Base-by-base conservation (phyloP, 2,329 filamentous ascomycete genomes). In the Coleophoma eucalyptorum region DNA sequence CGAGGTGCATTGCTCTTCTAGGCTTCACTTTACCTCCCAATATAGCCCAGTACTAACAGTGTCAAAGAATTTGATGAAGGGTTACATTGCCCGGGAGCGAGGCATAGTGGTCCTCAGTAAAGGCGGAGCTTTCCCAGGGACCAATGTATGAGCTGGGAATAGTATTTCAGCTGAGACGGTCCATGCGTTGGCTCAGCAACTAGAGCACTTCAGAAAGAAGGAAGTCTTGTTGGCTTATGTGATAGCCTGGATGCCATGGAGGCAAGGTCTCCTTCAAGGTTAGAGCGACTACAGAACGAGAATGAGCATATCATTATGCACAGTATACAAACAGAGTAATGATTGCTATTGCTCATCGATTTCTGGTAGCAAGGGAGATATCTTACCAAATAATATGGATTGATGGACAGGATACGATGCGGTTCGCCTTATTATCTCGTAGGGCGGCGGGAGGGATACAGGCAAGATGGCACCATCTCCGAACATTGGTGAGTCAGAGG, bases 81-180 rank as follows among this genome's bases (percentile, higher is more conserved):
- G 95, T 38, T 99, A 99, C 70, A 99, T 99, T 59, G 87, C 93
- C 32, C 87, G 93, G 49, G 92, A 96, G 60, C 84, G 89, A 59
- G 88, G 87, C 33, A 92, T 92, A 59, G 88, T 99, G 26, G 94
- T 99, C 18, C 73, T 99, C 51, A 97, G 90, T 69, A 97, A 97
- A 70, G 88, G 81, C 52, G 90, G 89, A 38, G 93, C 94, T 2
- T 99, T 99, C 65, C 94, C 95, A 0, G 92, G 92, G 20, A 97
- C 95, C 20, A 89, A 89, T 16, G 71, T 86, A 44, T 86, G 69
- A 65, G 40, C 11, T 26, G 34, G 26, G 43, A n/a, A 16, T 35
- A 33, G 37, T 16, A 20, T 37, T 19, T 21, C 20, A 37, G 13
- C 49, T 13, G 42, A 37, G 15, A 18, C 33, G 18, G 31, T 37